Evolutionary conservation across 2,329 filamentous ascomycete species (phyloP).

Genomic region (Nannizziopsis arthrosporioides): DNA sequence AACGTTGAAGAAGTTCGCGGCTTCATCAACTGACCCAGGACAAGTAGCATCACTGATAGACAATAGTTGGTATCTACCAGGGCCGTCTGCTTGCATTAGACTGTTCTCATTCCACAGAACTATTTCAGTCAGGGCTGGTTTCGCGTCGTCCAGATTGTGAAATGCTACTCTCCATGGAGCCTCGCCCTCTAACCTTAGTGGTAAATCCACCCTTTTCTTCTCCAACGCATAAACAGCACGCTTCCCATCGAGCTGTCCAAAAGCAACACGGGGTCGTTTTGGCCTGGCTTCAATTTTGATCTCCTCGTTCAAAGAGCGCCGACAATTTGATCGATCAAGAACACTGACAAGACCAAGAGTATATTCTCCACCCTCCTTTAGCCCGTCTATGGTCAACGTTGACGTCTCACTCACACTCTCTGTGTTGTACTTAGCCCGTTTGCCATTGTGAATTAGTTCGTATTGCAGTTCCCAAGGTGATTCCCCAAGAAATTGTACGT

Average conservation of each 20-base stretch:
- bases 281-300: constrained; percentile 75
- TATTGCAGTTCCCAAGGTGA: constrained; percentile 83
- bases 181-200: constrained; percentile 73
- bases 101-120: constrained; percentile 51
- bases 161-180: constrained; percentile 74
- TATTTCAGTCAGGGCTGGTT: constrained; percentile 40
- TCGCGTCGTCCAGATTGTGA: constrained; percentile 50
- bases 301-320: constrained; percentile 73
- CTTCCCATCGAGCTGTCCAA: constrained; percentile 75
- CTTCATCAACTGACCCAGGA: constrained; percentile 64
- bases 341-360: constrained; percentile 74
- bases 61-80: constrained; percentile 69
- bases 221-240: constrained; percentile 65
- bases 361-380: constrained; percentile 80
- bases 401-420: constrained; percentile 52
- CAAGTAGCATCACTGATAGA: constrained; percentile 70
- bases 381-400: constrained; percentile 61
- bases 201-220: constrained; percentile 59
- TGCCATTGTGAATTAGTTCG: constrained; percentile 82
- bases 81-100: constrained; percentile 50
- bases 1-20: constrained; percentile 64
- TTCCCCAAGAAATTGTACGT: constrained; percentile 67
- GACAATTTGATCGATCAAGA: constrained; percentile 76
- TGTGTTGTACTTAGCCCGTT: constrained; percentile 57
- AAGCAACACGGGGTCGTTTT: constrained; percentile 75